A percentile compares a stretch with the other conserved stretches of the same genome.
Evolutionary conservation across 1,139 yeast genomes (phyloP).

Genomic region (Blastobotrys apis): DNA sequence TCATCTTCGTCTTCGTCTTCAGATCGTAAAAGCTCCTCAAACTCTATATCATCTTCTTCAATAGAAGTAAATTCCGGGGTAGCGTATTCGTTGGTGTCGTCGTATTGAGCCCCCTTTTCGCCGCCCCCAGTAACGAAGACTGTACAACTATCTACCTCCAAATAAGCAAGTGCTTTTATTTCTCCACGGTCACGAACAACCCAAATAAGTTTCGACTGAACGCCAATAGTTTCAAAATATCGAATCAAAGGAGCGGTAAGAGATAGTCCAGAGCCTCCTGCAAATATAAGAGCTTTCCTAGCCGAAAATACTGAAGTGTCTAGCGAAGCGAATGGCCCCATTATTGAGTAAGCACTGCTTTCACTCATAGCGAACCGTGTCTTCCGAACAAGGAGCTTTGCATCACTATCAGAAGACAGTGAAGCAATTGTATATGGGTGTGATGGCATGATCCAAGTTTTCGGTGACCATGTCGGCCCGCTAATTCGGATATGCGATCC

Average conservation of each 20-base stretch:
- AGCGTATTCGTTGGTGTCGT: neutral
- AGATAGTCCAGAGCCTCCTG: slow-evolving; percentile 88
- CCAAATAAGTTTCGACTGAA: slow-evolving; percentile 45
- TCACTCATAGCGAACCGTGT: slow-evolving; percentile 5
- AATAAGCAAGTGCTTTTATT: neutral
- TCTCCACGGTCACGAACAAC: slow-evolving; percentile 26
- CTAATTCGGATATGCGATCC: slow-evolving; percentile 50
- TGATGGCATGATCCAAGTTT: slow-evolving; percentile 49
- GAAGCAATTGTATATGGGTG: slow-evolving; percentile 86
- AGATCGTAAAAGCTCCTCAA: slow-evolving; percentile 24
- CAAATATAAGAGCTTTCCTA: slow-evolving; percentile 54
- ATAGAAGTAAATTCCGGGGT: slow-evolving; percentile 11
- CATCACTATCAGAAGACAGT: slow-evolving; percentile 46
- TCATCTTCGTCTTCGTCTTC: slow-evolving; percentile 22
- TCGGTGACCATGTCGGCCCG: slow-evolving; percentile 29
- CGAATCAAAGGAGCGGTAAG: slow-evolving; percentile 55
- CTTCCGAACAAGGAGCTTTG: slow-evolving; percentile 39
- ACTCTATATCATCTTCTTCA: slow-evolving; percentile 24
- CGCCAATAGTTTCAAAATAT: slow-evolving; percentile 19
- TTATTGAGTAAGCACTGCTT: slow-evolving; percentile 28
- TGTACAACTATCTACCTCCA: slow-evolving; percentile 15
- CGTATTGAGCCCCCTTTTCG: neutral
- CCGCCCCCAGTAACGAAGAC: slow-evolving; percentile 5
- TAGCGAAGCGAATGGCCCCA: slow-evolving; percentile 34
- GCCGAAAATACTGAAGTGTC: slow-evolving; percentile 36